These are phyloP conservation scores for Triticum urartu DNA, from an alignment of 176 grass and related monocot species.

Conservation along the genomic window DNA sequence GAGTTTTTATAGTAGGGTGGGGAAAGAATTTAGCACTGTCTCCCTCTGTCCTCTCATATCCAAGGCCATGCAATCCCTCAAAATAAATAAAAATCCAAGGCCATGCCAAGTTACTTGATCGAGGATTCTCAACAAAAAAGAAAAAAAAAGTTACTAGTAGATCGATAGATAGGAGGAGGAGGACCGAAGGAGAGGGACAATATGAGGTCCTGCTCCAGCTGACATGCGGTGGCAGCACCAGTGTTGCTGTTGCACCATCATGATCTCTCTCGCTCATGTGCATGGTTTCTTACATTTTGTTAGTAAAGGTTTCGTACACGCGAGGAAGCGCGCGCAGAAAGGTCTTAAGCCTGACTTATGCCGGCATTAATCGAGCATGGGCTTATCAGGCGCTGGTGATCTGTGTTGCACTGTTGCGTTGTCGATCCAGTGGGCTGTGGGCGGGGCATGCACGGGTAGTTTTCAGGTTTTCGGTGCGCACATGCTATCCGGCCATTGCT, in stretches of 20 bases:
- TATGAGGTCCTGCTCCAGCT: not conserved
- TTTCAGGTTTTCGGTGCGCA: not conserved
- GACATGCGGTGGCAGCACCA: not conserved
- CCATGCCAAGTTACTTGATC: too few relatives aligned
- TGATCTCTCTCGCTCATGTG: too few relatives aligned
- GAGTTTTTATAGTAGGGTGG: not conserved
- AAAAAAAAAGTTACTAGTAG: not conserved
- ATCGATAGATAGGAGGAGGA: not conserved
- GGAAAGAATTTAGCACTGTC: not conserved
- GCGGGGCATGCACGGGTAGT: not conserved
- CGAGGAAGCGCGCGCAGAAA: too few relatives aligned
- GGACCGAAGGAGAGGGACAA: not conserved
- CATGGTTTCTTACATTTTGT: too few relatives aligned
- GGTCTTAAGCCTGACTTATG: not conserved
- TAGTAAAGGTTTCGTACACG: not conserved
- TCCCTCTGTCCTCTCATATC: not conserved
- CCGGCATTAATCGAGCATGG: not conserved
- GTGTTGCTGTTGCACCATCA: conserved; percentile 15
- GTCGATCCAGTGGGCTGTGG: not conserved
- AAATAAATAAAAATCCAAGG: too few relatives aligned
- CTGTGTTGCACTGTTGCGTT: not conserved
- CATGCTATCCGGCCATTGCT: conserved; percentile 15
- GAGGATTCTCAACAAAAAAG: too few relatives aligned
- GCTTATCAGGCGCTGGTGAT: not conserved
- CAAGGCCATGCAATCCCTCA: not conserved